A percentile compares a stretch with the other conserved stretches of the same genome.
phyloP scores from a whole-genome alignment of 2,329 filamentous ascomycete genomes.

The Aureobasidium sp. region DNA sequence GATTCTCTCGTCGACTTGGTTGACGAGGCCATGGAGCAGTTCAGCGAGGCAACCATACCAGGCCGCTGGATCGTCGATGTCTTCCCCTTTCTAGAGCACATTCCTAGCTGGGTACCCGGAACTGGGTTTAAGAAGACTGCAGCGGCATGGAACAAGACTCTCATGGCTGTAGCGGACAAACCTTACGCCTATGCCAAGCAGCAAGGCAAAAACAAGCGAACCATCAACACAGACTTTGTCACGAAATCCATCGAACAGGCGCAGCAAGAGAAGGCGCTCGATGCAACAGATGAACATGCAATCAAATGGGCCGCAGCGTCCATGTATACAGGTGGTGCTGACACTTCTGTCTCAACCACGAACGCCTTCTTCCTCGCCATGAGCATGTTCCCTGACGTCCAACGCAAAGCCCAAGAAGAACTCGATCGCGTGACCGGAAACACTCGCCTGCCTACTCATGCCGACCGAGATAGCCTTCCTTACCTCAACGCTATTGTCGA shows the following conservation, averaged over 20 bases:
- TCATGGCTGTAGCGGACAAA: constrained; percentile 30
- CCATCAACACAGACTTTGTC: constrained; percentile 31
- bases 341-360: constrained; percentile 26
- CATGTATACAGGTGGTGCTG: constrained; percentile 38
- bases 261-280: constrained; percentile 7
- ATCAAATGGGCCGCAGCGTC: constrained; percentile 38
- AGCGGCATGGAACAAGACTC: constrained; percentile 29
- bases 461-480: constrained; percentile 19
- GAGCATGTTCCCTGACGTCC: constrained; percentile 24
- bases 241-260: constrained; percentile 34
- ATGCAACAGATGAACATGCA: constrained; percentile 27
- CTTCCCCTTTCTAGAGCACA: constrained; percentile 37
- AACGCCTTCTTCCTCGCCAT: constrained; percentile 12
- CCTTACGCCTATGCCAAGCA: constrained; percentile 41
- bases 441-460: constrained; percentile 41
- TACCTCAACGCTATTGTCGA: constrained; percentile 30
- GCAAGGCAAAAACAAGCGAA: constrained; percentile 21
- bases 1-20: constrained; percentile 42
- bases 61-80: constrained; percentile 43
- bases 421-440: constrained; percentile 36
- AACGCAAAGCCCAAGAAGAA: constrained; percentile 24
- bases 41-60: constrained; percentile 35
- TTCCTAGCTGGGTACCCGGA: constrained; percentile 43
- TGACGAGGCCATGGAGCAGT: constrained; percentile 34
- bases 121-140: constrained; percentile 39